Base-by-base conservation (phyloP, 352 stramenopile species). In the Phytophthora megakarya region DNA sequence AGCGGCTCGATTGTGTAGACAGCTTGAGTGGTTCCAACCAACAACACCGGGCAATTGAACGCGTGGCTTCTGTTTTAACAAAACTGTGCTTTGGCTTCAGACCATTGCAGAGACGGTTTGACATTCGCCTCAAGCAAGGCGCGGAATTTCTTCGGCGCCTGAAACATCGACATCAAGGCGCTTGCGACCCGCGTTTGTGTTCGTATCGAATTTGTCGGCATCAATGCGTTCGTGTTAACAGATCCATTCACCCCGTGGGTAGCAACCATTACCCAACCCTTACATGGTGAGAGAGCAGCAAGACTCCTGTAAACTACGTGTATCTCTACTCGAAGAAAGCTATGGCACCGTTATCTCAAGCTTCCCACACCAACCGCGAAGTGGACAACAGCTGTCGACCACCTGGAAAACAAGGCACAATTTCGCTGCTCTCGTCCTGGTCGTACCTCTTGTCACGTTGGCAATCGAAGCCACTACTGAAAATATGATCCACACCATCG, bases 401-500 rank as follows among this genome's bases (percentile, higher is more conserved):
- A 60, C 28, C 21, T 13, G 38, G 28, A 52, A 44, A 44, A 30
- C 54, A 23, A 37, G 43, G 25, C 39, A 35, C 37, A 18, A 67
- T 61, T 61, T 61, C 49, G 42, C 35, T 50, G 45, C n/a, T 67
- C 15, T 55, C 33, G 52, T 35, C 49, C n/a, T n/a, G n/a, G n/a
- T n/a, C n/a, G 49, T 28, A 11, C 49, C 51, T 61, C 53, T 54
- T 26, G 28, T 39, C 45, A 51, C 38, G 28, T 22, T 42, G 11
- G 58, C 49, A 66, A 61, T 67, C 58, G 58, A 67, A 67, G 32
- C 58, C 49, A 67, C 16, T 32, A 55, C 43, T 35, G n/a, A n/a
- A 64, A 32, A 9, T 35, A 35, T 35, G 30, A 35, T 42, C 44
- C 45, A 58, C 25, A 58, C 25, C 33, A 61, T 33, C 22, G 25